Base-by-base conservation (phyloP, 2,329 filamentous ascomycete genomes). In the Mycosphaerella arachidis region DNA sequence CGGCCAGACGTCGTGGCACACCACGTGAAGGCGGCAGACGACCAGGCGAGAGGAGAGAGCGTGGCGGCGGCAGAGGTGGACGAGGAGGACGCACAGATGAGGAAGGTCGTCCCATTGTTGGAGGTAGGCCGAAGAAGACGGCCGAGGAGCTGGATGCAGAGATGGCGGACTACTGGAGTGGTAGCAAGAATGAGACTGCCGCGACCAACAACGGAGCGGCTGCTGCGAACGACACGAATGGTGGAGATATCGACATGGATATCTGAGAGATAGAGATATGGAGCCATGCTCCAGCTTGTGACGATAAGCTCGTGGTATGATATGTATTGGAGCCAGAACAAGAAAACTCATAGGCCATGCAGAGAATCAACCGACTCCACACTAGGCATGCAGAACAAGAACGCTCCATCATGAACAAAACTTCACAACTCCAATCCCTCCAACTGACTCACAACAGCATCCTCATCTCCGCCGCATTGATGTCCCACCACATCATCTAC, bases 131-230 rank as follows among this genome's bases (percentile, higher is more conserved):
- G 1, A 88, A 86, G 76, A 96, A 96, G 83, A 96, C 92, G 0
- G 89, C 92, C 67, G 90, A 96, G 69, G 91, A 97, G 73, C 81
- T 97, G 45, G 92, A 97, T 73, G 91, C 90, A n/a, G 92, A 97
- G 77, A 97, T 97, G 92, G 91, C 88, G 31, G 91, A 96, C 72
- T 97, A 97, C 75, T 97, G 91, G 80, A 86, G 74, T 68, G 52
- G 72, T 68, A 58, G 74, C 68, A 51, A 71, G 76, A 52, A 75
- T 71, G 55, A 74, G 70, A 63, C 59, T 51, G 64, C 63, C 51
- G 63, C 61, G 16, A 24, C 24, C 24, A 57, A 58, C 16, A 66
- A 63, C 30, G 63, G 53, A 24, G 58, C 60, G 18, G 60, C 57
- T 27, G 66, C 61, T 48, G 30, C 27, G 13, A 43, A 16, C 18